Percentiles rank a stretch among this genome's conserved stretches.
Conservation (phyloP, 2,329 filamentous ascomycete genomes). For the Coniochaeta sp. region DNA sequence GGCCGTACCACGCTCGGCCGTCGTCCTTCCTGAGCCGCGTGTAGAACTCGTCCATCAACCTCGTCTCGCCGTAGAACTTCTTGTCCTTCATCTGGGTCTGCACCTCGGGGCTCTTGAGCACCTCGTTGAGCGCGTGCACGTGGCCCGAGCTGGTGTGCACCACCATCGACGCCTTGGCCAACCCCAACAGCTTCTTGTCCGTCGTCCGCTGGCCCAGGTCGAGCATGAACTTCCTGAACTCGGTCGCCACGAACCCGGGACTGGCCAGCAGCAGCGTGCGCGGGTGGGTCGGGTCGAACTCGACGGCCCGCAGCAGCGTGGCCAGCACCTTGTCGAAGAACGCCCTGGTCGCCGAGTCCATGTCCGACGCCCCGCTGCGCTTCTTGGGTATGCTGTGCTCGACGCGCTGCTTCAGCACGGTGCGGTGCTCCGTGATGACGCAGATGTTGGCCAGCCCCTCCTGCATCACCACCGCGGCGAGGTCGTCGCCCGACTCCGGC, state of each 20-base stretch:
- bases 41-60: slow-evolving; percentile 78
- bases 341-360: slow-evolving; percentile 62
- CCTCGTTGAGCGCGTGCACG: slow-evolving; percentile 79
- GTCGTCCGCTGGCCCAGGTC: slow-evolving; percentile 48
- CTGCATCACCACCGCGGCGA: slow-evolving; percentile 90
- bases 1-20: slow-evolving; percentile 84
- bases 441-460: slow-evolving; percentile 81
- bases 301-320: slow-evolving; percentile 70
- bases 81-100: slow-evolving; percentile 73
- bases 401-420: slow-evolving; percentile 63
- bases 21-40: slow-evolving; percentile 75
- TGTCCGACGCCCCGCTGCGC: slow-evolving; percentile 54
- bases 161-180: slow-evolving; percentile 58
- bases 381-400: slow-evolving; percentile 64
- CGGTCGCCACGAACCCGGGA: slow-evolving; percentile 77
- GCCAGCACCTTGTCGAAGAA: slow-evolving; percentile 76
- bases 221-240: slow-evolving; percentile 68
- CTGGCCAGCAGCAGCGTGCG: slow-evolving; percentile 78
- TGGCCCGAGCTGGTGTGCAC: slow-evolving; percentile 83
- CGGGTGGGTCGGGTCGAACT: slow-evolving; percentile 50
- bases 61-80: slow-evolving; percentile 79
- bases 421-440: slow-evolving; percentile 73
- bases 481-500: slow-evolving; percentile 70
- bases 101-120: slow-evolving; percentile 75
- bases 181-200: slow-evolving; percentile 62